Percentiles rank a stretch among this genome's conserved stretches.
Conservation (phyloP, 1,284 basidiomycete genomes). For the Melampsora americana region DNA sequence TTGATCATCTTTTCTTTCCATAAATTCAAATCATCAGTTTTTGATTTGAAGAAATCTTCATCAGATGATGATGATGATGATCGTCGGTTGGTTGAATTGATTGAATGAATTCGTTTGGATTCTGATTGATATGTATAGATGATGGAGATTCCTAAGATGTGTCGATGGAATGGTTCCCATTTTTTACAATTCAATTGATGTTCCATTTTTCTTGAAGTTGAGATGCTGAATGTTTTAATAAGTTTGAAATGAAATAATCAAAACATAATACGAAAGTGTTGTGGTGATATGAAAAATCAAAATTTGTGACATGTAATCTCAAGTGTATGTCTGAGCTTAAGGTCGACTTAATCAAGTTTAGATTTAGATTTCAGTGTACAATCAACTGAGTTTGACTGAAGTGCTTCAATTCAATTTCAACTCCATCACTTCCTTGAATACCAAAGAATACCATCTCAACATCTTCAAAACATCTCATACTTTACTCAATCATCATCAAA, state of each 20-base stretch:
- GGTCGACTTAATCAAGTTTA: no score
- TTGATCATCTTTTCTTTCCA: conserved; percentile 21
- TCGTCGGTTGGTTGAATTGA: neutral
- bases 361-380: no score
- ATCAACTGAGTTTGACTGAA: no score
- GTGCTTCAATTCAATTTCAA: no score
- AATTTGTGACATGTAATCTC: no score
- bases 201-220: no score
- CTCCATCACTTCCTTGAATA: no score
- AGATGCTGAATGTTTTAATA: no score
- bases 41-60: conserved; percentile 1
- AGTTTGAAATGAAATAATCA: no score
- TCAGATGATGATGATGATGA: conserved; percentile 17
- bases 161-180: conserved; percentile 25
- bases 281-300: no score
- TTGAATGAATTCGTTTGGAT: neutral
- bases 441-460: neutral
- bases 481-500: neutral
- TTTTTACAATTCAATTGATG: neutral
- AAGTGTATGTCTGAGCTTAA: no score
- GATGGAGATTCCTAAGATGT: conserved; percentile 9
- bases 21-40: neutral
- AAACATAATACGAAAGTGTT: no score
- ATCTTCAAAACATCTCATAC: neutral
- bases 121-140: neutral